These are phyloP conservation scores for Hyaloscypha variabilis DNA, from an alignment of 495 filamentous ascomycete species.

Conservation along the genomic window DNA sequence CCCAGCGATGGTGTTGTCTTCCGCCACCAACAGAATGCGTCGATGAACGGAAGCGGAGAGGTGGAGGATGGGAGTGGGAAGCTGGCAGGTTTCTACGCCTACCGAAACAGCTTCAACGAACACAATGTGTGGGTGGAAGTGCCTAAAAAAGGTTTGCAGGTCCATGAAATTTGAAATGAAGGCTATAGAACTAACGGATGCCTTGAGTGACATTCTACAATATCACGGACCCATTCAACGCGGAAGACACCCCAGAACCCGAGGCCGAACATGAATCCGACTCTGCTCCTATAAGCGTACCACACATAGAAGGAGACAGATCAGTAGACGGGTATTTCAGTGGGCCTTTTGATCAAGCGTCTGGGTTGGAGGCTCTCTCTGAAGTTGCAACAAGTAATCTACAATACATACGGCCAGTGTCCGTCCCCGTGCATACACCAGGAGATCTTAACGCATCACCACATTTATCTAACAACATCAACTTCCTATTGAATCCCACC, in stretches of 20 bases:
- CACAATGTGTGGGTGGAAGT: slow-evolving; percentile 66
- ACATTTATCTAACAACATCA: slow-evolving; percentile 50
- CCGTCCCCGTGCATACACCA: slow-evolving; percentile 12
- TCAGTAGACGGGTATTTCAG: slow-evolving; percentile 26
- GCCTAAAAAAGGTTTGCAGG: slow-evolving; percentile 44
- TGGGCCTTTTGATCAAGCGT: slow-evolving; percentile 39
- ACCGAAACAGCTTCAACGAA: slow-evolving; percentile 68
- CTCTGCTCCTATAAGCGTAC: slow-evolving; percentile 26
- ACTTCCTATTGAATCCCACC: slow-evolving; percentile 61
- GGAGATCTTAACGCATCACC: slow-evolving; percentile 16
- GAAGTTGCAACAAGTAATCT: slow-evolving; percentile 54
- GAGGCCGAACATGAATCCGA: slow-evolving; percentile 36
- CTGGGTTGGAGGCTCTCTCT: slow-evolving; percentile 60
- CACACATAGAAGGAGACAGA: slow-evolving; percentile 30
- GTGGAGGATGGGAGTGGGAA: slow-evolving; percentile 41
- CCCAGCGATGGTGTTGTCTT: slow-evolving; percentile 67
- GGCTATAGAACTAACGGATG: slow-evolving; percentile 36
- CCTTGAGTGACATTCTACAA: slow-evolving; percentile 64
- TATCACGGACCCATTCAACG: slow-evolving; percentile 60
- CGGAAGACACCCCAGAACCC: slow-evolving; percentile 42
- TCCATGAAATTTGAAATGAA: neutral
- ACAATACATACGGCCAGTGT: slow-evolving; percentile 25
- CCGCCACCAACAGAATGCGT: slow-evolving; percentile 73
- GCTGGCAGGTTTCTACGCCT: slow-evolving; percentile 68
- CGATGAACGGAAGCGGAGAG: slow-evolving; percentile 58